Conservation (phyloP, 305 asterid genomes). For the Solanum hybrid region DNA sequence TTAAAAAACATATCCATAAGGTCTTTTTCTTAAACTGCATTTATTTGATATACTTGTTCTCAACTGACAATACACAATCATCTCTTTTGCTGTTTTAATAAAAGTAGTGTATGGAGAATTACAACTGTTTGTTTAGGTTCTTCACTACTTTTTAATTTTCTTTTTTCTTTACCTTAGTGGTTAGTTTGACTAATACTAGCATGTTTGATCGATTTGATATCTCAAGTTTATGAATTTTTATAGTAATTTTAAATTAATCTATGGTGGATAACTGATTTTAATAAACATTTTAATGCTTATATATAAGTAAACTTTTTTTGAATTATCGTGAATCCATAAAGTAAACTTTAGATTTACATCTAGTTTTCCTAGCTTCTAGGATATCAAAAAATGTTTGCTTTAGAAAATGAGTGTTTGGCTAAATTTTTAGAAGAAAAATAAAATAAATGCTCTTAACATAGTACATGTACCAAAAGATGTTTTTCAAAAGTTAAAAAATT, state of each 20-base stretch:
- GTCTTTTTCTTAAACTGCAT: neutral
- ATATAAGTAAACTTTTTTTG: neutral
- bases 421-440: neutral
- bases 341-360: neutral
- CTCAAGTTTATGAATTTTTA: neutral
- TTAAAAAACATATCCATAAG: neutral
- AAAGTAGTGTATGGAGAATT: neutral
- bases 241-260: neutral
- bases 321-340: neutral
- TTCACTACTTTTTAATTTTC: neutral
- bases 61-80: conserved; percentile 1
- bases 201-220: neutral
- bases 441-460: neutral
- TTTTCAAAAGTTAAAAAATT: neutral
- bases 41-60: neutral
- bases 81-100: neutral
- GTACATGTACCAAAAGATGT: neutral
- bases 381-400: neutral
- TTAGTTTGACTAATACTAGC: neutral
- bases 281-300: neutral
- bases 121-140: neutral
- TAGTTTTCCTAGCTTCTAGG: neutral
- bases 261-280: neutral
- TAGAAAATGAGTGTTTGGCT: neutral
- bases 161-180: neutral